phyloP scores from a whole-genome alignment of 1,284 basidiomycete species.

The Microbotryum scabiosae region DNA sequence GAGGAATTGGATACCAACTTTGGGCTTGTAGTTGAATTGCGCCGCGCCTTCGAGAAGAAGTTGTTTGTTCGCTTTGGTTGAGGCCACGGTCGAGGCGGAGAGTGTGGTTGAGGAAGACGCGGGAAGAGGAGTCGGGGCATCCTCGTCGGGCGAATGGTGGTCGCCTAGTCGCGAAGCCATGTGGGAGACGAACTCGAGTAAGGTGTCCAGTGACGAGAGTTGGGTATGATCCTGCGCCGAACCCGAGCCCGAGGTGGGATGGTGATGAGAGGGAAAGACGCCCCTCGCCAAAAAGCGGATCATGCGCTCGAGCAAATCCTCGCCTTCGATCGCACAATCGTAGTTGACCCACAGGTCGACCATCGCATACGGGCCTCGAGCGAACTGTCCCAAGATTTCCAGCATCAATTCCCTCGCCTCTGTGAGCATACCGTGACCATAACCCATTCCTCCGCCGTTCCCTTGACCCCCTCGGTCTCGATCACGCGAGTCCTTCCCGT shows the following conservation, averaged over 20 bases:
- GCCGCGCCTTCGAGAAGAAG: constrained; percentile 74
- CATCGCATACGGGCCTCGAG: constrained; percentile 72
- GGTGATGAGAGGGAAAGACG: constrained; percentile 57
- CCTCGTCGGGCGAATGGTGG: neutral
- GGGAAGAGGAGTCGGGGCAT: neutral
- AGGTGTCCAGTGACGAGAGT: constrained; percentile 77
- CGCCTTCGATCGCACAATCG: constrained; percentile 93
- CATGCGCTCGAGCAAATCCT: constrained; percentile 89
- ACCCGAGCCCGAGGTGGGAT: no score
- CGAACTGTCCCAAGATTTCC: constrained; percentile 75
- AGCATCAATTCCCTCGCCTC: constrained; percentile 84
- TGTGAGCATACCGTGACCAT: constrained; percentile 1
- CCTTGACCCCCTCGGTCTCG: constrained; percentile 23
- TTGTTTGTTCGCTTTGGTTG: constrained; percentile 76
- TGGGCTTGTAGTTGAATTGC: constrained; percentile 93
- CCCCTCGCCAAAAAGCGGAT: constrained; percentile 73
- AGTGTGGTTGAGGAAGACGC: constrained; percentile 40
- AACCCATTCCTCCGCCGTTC: constrained; percentile 32
- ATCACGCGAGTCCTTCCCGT: neutral
- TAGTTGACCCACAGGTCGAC: constrained; percentile 94
- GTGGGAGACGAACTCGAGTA: constrained; percentile 76
- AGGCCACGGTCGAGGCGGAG: constrained; percentile 49
- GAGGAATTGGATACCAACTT: constrained; percentile 78
- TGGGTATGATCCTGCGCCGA: constrained; percentile 62
- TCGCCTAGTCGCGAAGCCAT: constrained; percentile 73